These are phyloP conservation scores for Gonapodya sp. DNA, from an alignment of 192 early-diverging fungal genomes.

Conservation along the genomic window DNA sequence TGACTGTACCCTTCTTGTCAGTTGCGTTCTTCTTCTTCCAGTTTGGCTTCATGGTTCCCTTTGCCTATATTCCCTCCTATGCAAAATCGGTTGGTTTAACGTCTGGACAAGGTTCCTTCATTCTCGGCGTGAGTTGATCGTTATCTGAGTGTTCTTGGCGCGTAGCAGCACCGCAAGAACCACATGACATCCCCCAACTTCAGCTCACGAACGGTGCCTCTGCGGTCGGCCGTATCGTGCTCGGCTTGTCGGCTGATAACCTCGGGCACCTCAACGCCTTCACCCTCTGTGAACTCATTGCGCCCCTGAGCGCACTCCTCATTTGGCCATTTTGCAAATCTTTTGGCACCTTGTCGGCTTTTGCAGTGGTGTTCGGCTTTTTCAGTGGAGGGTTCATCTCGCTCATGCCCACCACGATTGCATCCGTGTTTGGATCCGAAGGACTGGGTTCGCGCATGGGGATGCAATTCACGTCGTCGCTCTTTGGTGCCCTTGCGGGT, in stretches of 20 bases:
- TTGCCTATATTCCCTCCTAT: conserved; percentile 17
- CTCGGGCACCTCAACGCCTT: conserved; percentile 56
- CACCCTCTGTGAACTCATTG: conserved; percentile 25
- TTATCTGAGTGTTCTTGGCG: no score
- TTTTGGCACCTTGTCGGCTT: neutral
- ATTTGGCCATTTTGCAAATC: conserved; percentile 12
- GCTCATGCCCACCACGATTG: conserved; percentile 24
- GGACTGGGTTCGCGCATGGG: neutral
- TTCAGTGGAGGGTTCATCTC: conserved; percentile 34
- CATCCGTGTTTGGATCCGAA: neutral
- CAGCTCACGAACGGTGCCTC: conserved; percentile 56
- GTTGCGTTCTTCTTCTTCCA: neutral
- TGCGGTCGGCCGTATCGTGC: conserved; percentile 49
- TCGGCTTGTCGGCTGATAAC: conserved; percentile 51
- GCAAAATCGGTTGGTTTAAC: conserved; percentile 46
- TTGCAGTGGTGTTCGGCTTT: conserved; percentile 28
- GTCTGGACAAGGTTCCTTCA: conserved; percentile 48
- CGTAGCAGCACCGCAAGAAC: no score
- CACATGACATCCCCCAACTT: conserved; percentile 51
- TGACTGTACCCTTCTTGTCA: neutral
- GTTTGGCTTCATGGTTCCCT: conserved; percentile 2
- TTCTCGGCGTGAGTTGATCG: conserved; percentile 31
- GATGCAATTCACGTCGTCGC: neutral
- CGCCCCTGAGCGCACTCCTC: conserved; percentile 18
- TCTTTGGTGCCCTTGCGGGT: neutral